A percentile compares a stretch with the other conserved stretches of the same genome.
phyloP scores from a whole-genome alignment of 2,329 filamentous ascomycete genomes.

The Beauveria pseudobassiana region DNA sequence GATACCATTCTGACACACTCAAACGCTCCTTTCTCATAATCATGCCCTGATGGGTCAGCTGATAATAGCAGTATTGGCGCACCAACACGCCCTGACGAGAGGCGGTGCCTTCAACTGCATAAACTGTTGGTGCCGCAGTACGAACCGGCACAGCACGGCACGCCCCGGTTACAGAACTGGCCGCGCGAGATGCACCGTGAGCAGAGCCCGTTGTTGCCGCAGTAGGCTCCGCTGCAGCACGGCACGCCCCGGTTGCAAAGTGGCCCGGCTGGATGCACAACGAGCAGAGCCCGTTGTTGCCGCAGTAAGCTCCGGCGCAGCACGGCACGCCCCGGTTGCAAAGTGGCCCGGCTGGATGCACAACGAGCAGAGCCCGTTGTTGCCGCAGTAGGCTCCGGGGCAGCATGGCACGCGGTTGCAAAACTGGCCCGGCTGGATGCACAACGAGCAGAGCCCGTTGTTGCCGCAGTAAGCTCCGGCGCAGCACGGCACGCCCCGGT shows the following conservation, averaged over 20 bases:
- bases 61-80: no score
- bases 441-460: not conserved
- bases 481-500: conserved; percentile 4
- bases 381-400: conserved; percentile 7
- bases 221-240: not conserved
- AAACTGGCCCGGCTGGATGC: not conserved
- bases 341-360: not conserved
- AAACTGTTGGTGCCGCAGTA: not conserved
- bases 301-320: not conserved
- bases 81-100: no score
- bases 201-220: not conserved
- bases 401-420: conserved; percentile 11
- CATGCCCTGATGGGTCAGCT: no score
- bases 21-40: no score
- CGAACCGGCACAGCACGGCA: conserved; percentile 1
- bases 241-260: conserved; percentile 1
- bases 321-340: conserved; percentile 6
- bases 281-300: not conserved
- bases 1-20: not conserved
- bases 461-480: not conserved
- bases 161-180: conserved; percentile 2
- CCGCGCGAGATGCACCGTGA: not conserved
- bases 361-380: not conserved
- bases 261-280: not conserved
- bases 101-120: not conserved